phyloP scores from a whole-genome alignment of 2,329 filamentous ascomycete species.

The Nakataea oryzae region DNA sequence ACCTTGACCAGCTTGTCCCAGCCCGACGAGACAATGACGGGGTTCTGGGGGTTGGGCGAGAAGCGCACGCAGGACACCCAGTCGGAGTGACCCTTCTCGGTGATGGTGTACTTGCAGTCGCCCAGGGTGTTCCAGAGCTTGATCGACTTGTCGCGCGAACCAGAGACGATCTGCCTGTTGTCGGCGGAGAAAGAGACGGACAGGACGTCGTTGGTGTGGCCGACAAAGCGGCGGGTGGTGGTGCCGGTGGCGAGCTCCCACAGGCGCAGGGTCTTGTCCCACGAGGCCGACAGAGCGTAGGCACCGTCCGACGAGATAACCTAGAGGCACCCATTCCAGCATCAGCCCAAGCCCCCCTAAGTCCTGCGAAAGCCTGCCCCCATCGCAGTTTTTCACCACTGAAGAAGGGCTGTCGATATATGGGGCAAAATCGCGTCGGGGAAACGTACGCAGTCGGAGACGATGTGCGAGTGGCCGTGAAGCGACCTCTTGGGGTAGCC shows the following conservation, averaged over 20 bases:
- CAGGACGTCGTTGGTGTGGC: constrained; percentile 98
- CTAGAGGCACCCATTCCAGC: constrained; percentile 29
- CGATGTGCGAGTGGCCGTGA: constrained; percentile 98
- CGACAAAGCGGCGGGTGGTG: constrained; percentile 96
- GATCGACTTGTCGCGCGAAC: constrained; percentile 95
- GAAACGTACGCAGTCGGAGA: constrained; percentile 94
- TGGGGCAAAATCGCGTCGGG: not conserved
- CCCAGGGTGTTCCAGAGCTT: constrained; percentile 99
- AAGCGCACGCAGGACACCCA: constrained; percentile 99
- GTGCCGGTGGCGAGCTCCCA: constrained; percentile 97
- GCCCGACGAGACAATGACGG: constrained; percentile 94
- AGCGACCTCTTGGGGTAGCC: constrained; percentile 99
- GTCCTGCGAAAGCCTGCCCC: not conserved
- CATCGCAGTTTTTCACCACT: constrained; percentile 1
- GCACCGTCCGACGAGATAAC: constrained; percentile 99
- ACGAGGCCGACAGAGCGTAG: constrained; percentile 96
- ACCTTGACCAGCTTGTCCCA: constrained; percentile 99
- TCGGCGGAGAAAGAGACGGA: constrained; percentile 99
- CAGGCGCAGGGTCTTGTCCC: constrained; percentile 99
- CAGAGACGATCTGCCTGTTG: constrained; percentile 99
- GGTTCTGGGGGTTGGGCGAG: constrained; percentile 99
- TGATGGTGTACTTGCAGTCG: constrained; percentile 99
- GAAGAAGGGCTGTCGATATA: not conserved
- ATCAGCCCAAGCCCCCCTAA: constrained; percentile 21
- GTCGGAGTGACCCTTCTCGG: constrained; percentile 99